Conservation (phyloP, 371 early-diverging fungal species). For the Mortierella sp. region DNA sequence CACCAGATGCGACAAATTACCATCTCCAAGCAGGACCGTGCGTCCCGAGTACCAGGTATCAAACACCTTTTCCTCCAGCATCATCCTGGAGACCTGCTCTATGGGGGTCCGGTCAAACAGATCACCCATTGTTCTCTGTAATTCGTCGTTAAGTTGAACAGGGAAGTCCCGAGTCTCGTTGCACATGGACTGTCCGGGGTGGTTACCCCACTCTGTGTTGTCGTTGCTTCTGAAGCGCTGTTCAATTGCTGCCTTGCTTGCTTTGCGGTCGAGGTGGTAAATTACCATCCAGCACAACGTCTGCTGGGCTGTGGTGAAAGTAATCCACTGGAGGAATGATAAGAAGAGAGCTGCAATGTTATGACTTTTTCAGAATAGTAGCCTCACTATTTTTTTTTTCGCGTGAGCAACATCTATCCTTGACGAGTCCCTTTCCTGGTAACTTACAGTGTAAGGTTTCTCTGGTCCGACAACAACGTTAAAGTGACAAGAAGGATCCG, state of each 20-base stretch:
- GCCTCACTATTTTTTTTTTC: too few species aligned
- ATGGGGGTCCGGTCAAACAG: background rate
- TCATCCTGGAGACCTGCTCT: background rate
- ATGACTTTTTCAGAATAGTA: too few species aligned
- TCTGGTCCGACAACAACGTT: background rate
- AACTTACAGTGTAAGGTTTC: background rate
- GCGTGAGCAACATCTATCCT: too few species aligned
- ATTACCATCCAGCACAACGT: background rate
- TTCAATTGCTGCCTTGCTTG: background rate
- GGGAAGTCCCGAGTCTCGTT: background rate
- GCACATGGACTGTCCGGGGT: background rate
- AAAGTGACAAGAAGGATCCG: conserved; percentile 4
- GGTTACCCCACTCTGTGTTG: background rate
- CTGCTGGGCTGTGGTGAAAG: background rate
- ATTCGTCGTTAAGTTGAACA: background rate
- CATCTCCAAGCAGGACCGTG: conserved; percentile 15
- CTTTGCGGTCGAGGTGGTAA: background rate
- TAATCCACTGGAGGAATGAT: background rate
- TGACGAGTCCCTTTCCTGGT: too few species aligned
- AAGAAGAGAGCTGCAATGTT: too few species aligned
- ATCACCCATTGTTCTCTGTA: background rate
- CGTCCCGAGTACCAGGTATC: conserved; percentile 17
- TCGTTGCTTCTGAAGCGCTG: background rate
- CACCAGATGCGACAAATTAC: background rate
- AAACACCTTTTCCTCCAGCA: conserved; percentile 14